These are phyloP conservation scores for Paramecium pentaurelia DNA, from an alignment of 73 alveolate genomes.

Conservation along the genomic window DNA sequence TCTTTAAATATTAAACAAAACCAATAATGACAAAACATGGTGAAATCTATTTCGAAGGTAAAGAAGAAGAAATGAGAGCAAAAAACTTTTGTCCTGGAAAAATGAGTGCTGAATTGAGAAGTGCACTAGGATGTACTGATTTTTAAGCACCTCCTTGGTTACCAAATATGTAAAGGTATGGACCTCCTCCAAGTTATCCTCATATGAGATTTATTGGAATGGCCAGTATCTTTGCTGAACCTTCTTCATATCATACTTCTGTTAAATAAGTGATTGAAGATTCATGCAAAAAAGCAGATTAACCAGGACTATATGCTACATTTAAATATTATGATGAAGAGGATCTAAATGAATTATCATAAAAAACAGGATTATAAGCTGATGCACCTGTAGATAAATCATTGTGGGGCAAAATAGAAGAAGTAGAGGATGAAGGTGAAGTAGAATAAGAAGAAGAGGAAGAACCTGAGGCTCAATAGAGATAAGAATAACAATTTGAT, in stretches of 20 bases:
- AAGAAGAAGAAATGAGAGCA: conserved; percentile 89
- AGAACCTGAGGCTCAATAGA: not conserved
- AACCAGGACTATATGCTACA: conserved; percentile 53
- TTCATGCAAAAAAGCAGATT: conserved; percentile 58
- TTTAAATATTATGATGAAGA: conserved; percentile 55
- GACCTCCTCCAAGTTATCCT: conserved; percentile 99
- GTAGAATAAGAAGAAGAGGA: conserved; percentile 48
- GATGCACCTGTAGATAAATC: conserved; percentile 53
- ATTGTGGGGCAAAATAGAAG: conserved; percentile 59
- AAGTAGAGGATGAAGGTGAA: conserved; percentile 60
- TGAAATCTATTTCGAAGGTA: conserved; percentile 96
- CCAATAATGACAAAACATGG: conserved; percentile 96
- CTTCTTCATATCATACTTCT: conserved; percentile 75
- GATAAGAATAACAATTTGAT: not conserved
- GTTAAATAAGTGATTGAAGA: conserved; percentile 72
- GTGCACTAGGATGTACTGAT: conserved; percentile 96
- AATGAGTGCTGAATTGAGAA: conserved; percentile 89
- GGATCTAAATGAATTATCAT: conserved; percentile 52
- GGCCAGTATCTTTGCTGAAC: conserved; percentile 67
- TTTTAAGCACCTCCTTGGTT: conserved; percentile 98
- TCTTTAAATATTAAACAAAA: conserved; percentile 94
- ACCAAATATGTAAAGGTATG: conserved; percentile 97
- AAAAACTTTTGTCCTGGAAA: conserved; percentile 92
- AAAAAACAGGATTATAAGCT: conserved; percentile 43
- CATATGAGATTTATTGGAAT: conserved; percentile 94